These are phyloP conservation scores for Epithele typhae DNA, from an alignment of 768 basidiomycete genomes.

Conservation along the genomic window DNA sequence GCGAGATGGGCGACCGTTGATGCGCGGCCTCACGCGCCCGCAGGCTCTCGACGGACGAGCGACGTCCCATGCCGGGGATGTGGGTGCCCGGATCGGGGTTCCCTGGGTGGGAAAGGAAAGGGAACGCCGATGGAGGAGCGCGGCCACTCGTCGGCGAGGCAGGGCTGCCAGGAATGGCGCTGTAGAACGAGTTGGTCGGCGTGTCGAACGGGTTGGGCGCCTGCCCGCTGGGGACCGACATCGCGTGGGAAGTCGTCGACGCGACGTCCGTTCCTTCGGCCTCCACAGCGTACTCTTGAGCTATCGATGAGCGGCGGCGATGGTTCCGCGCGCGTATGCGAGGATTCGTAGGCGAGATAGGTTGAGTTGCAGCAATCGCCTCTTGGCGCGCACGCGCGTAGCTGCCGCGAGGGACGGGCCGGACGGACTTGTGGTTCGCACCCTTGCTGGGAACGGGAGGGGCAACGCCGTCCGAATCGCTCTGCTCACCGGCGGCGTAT, in stretches of 20 bases:
- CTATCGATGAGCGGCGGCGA: conserved; percentile 18
- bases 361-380: background rate
- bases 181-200: conserved; percentile 13
- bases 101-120: conserved; percentile 61
- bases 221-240: too few relatives aligned
- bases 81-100: conserved; percentile 57
- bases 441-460: conserved; percentile 5
- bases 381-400: conserved; percentile 1
- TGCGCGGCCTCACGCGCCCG: conserved; percentile 13
- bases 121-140: conserved; percentile 42
- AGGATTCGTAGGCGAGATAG: conserved; percentile 12
- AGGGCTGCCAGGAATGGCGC: conserved; percentile 5
- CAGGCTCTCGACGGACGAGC: conserved; percentile 29
- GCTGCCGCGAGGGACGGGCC: conserved; percentile 1
- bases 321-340: conserved; percentile 19
- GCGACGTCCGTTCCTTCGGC: conserved; percentile 4
- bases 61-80: conserved; percentile 36
- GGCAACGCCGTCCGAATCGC: conserved; percentile 21
- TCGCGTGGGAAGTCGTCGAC: background rate
- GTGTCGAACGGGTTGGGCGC: conserved; percentile 15
- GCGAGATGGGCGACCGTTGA: conserved; percentile 4
- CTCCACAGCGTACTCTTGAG: conserved; percentile 16
- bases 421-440: conserved; percentile 7
- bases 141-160: conserved; percentile 5
- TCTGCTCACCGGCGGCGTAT: conserved; percentile 16